Base-by-base conservation (phyloP, 192 early-diverging fungal genomes). In the Backusella morwellensis region DNA sequence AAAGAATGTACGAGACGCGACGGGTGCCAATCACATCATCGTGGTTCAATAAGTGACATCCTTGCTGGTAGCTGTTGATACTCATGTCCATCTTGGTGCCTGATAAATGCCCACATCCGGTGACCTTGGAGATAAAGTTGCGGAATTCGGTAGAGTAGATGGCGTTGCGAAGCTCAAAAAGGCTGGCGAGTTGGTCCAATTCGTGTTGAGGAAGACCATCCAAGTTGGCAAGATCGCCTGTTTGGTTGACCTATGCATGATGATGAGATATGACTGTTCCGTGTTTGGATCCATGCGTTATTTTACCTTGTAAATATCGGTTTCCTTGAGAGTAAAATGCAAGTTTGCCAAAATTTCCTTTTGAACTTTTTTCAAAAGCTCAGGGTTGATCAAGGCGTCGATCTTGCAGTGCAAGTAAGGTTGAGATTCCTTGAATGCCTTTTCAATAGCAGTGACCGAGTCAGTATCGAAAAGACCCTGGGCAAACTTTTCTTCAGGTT, bases 1-100 rank as follows among this genome's bases (percentile, higher is more conserved):
- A 95, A 54, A 95, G 81, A 38, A 95, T 95, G 77, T 87, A 95
- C 12, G 91, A 92, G 15, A 95, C 92, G 6, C 88, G 81, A 7
- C 94, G 86, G 52, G 91, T 89, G 0, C 92, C 92, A 78, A 95
- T 95, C 0, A 93, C 92, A 77, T 95, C 94, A 86, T 95, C 94
- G 76, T 95, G 94, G 35, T 89, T 86, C 21, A 95, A 77, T 34
- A 95, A 82, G 73, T 94, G 93, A 82, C 93, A 93, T 11, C 94
- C 91, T 47, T 84, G 76, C 72, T 81, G 83, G 81, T 93, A 94
- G 40, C 81, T 87, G 81, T 94, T 95, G 72, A 92, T 89, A 72
- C 89, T 89, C 87, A 94, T 90, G 75, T 95, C 94, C 0, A 83
- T 87, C 35, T 91, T 92, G 50, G 82, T 77, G 23, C 89, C 91